Base-by-base conservation (phyloP, 345 rosid species). In the Geranium rotundifolium region DNA sequence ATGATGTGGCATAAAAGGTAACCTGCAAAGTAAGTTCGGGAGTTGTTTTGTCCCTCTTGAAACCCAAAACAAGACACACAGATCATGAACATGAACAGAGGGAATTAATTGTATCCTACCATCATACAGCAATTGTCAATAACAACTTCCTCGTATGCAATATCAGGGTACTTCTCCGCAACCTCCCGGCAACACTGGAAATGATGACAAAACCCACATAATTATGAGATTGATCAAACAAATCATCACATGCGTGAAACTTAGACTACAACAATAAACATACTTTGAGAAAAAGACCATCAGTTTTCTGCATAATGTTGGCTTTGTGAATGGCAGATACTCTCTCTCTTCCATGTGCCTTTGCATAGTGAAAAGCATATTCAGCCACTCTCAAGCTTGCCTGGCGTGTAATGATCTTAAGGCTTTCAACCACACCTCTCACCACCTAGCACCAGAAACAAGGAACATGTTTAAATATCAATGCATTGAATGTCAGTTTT, bases 71-170 rank as follows among this genome's bases (percentile, higher is more conserved):
- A 41, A 41, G 13, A 12, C 10, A 41, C 50, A 13, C 50, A 41
- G 10, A 9, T 9, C 14, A 41, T 41, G 14, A 41, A 41, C 12
- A 5, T 41, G 12, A 5, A 41, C 13, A 41, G 50, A 5, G 50
- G 12, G 14, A n/a, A n/a, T n/a, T n/a, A 41, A 41, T 1, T 1
- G 1, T 41, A 12, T 49, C 61, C 63, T 85, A 95, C 99, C 99
- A 90, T 95, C 99, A 95, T 95, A 74, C 97, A 90, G 73, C 99
- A 95, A 78, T 95, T 95, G 81, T 95, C 99, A 62, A 95, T 95
- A 72, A 95, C 99, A 61, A 95, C 99, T 82, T 95, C 99, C 80
- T 95, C 99, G 55, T 90, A 95, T 27, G 31, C 74, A 55, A 90
- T 88, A 74, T 95, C 99, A 19, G 99, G 99, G 67, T 90, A 95